These are phyloP conservation scores for Dentipellis fragilis DNA, from an alignment of 768 basidiomycete species.

Conservation along the genomic window DNA sequence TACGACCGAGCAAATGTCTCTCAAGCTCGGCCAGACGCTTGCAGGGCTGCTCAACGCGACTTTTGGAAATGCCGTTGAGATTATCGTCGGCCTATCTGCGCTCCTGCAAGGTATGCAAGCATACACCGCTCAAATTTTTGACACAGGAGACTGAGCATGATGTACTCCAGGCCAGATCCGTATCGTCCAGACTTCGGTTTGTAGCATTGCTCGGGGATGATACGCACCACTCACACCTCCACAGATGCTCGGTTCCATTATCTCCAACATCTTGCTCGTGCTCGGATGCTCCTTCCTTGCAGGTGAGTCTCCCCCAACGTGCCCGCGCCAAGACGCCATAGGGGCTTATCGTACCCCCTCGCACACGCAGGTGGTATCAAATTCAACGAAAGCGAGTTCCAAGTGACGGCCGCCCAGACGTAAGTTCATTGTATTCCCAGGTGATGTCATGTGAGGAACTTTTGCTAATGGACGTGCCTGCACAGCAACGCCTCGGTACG, in stretches of 20 bases:
- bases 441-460: no score
- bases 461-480: not conserved
- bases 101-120: conserved; percentile 22
- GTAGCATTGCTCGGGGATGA: conserved; percentile 12
- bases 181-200: conserved; percentile 85
- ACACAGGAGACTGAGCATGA: not conserved
- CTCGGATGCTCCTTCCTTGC: conserved; percentile 88
- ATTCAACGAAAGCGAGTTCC: conserved; percentile 61
- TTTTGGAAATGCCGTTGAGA: conserved; percentile 79
- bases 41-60: conserved; percentile 83
- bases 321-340: no score
- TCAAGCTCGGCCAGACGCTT: conserved; percentile 73
- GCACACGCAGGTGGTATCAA: conserved; percentile 47
- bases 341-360: not conserved
- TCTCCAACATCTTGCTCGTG: conserved; percentile 85
- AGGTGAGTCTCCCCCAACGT: conserved; percentile 28
- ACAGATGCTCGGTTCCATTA: conserved; percentile 82
- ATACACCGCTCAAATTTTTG: conserved; percentile 20
- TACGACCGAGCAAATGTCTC: conserved; percentile 72
- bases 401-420: conserved; percentile 82
- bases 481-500: conserved; percentile 10
- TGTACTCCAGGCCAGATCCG: conserved; percentile 53
- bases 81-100: conserved; percentile 84
- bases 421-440: conserved; percentile 26
- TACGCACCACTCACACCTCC: not conserved